Evolutionary conservation across 179 eudicot species (phyloP).

Genomic region (Heliamphora pulchella): DNA sequence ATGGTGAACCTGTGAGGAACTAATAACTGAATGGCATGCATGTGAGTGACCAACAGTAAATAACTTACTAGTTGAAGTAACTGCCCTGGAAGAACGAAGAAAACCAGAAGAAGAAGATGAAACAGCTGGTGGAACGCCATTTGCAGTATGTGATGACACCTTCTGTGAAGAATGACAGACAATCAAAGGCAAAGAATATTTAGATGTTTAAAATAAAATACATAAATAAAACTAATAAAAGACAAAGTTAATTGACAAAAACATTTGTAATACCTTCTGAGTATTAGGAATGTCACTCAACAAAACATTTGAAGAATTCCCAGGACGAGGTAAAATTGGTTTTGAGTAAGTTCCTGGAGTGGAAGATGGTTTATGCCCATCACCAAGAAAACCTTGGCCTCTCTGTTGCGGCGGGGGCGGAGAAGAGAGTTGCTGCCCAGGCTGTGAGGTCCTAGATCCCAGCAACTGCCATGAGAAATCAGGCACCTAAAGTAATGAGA

Average conservation of each 20-base stretch:
- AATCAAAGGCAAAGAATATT: neutral
- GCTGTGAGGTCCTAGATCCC: constrained; percentile 44
- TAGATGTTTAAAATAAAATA: neutral
- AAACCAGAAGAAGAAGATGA: constrained; percentile 51
- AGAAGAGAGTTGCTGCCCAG: constrained; percentile 40
- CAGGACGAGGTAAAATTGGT: constrained; percentile 35
- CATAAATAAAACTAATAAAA: neutral
- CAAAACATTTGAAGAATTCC: constrained; percentile 34
- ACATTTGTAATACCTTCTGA: constrained; percentile 42
- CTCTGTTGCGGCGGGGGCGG: constrained; percentile 49
- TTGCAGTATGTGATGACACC: constrained; percentile 42
- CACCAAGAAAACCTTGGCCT: constrained; percentile 39
- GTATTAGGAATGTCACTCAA: constrained; percentile 32
- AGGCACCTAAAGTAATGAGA: constrained; percentile 12
- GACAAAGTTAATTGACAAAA: neutral
- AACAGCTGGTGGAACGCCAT: constrained; percentile 32
- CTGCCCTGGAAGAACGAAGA: constrained; percentile 47
- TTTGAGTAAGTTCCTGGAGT: constrained; percentile 37
- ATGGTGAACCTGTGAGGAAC: neutral
- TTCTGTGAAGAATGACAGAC: neutral
- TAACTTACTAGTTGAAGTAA: constrained; percentile 48
- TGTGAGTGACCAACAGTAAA: neutral
- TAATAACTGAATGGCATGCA: neutral
- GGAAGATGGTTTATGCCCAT: constrained; percentile 41
- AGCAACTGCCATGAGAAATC: constrained; percentile 28